Percentiles rank a stretch among this genome's conserved stretches.
These are phyloP conservation scores for Megacollybia marginata DNA, from an alignment of 768 basidiomycete species.

Conservation along the genomic window DNA sequence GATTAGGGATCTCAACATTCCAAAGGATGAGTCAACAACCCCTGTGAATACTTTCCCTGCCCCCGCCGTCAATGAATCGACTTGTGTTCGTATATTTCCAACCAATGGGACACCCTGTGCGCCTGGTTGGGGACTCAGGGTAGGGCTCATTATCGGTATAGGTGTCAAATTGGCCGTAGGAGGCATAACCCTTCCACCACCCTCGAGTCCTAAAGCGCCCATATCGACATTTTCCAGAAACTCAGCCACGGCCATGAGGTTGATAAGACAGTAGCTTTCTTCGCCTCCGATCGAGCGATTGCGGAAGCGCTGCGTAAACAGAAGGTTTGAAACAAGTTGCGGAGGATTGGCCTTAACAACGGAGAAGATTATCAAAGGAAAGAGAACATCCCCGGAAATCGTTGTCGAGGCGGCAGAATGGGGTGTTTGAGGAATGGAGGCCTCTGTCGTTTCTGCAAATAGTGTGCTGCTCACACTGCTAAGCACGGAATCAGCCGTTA, in stretches of 20 bases:
- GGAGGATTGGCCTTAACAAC: slow-evolving; percentile 91
- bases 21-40: slow-evolving; percentile 87
- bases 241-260: slow-evolving; percentile 91
- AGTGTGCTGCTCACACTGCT: too few species aligned
- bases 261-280: slow-evolving; percentile 89
- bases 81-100: slow-evolving; percentile 67
- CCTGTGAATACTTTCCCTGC: slow-evolving; percentile 76
- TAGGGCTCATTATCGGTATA: slow-evolving; percentile 61
- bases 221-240: slow-evolving; percentile 95
- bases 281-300: slow-evolving; percentile 65
- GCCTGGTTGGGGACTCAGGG: slow-evolving; percentile 38
- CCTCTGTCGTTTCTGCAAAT: background rate
- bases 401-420: slow-evolving; percentile 13
- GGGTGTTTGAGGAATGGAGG: slow-evolving; percentile 4
- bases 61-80: slow-evolving; percentile 73
- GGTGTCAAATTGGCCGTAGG: slow-evolving; percentile 69
- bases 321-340: slow-evolving; percentile 65
- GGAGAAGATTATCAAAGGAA: slow-evolving; percentile 90
- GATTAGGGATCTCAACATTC: slow-evolving; percentile 58
- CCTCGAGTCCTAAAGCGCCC: slow-evolving; percentile 52
- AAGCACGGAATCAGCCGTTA: too few species aligned
- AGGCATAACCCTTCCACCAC: slow-evolving; percentile 52
- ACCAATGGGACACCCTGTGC: slow-evolving; percentile 25
- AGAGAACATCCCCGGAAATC: slow-evolving; percentile 79
- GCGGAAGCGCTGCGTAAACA: slow-evolving; percentile 55